These are phyloP conservation scores for Microstegium vimineum DNA, from an alignment of 176 grass and related monocot genomes.

Conservation along the genomic window DNA sequence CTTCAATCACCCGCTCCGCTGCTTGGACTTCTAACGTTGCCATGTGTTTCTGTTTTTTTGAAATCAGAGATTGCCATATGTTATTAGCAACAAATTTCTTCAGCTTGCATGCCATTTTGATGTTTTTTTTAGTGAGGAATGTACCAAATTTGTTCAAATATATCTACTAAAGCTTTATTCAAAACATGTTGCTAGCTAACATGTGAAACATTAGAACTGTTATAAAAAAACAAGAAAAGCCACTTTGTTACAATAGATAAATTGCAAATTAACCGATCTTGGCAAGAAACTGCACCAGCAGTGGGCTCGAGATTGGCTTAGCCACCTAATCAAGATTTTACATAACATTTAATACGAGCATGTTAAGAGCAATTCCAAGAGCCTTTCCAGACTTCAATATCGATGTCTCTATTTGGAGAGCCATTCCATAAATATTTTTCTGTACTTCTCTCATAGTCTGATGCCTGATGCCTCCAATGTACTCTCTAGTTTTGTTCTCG, in stretches of 20 bases:
- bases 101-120: neutral
- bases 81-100: neutral
- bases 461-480: no score
- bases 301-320: neutral
- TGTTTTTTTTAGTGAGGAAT: neutral
- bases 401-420: neutral
- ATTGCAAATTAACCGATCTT: neutral
- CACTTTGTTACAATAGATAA: neutral
- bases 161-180: neutral
- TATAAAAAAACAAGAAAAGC: neutral
- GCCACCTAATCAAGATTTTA: neutral
- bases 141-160: neutral
- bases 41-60: constrained; percentile 95
- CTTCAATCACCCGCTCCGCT: constrained; percentile 80
- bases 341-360: neutral
- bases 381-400: neutral
- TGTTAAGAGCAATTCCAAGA: neutral
- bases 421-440: neutral
- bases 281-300: neutral
- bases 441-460: neutral
- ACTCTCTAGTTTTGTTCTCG: neutral
- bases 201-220: neutral
- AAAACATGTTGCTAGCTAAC: no score
- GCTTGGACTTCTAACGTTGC: constrained; percentile 70
- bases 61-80: neutral